Evolutionary conservation across 2,329 filamentous ascomycete species (phyloP).

Genomic region (Ilyonectria sp.): DNA sequence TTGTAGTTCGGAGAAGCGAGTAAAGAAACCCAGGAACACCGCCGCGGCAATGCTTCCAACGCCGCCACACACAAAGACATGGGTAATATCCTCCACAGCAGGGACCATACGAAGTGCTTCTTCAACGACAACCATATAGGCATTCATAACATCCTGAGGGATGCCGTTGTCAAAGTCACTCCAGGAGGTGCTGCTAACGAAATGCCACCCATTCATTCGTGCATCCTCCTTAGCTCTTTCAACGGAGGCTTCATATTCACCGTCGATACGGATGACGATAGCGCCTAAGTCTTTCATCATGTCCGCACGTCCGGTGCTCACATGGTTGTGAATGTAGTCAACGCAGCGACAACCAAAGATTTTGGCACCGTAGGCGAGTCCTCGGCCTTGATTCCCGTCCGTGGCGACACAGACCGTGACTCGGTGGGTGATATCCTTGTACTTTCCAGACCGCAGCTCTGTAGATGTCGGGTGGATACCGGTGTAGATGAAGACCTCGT

Average conservation of each 20-base stretch:
- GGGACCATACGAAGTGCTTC: slow-evolving; percentile 24
- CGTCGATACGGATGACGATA: slow-evolving; percentile 32
- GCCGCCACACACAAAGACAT: slow-evolving; percentile 35
- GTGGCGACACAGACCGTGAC: slow-evolving; percentile 37
- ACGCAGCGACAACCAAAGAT: slow-evolving; percentile 34
- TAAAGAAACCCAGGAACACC: slow-evolving; percentile 27
- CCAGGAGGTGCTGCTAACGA: slow-evolving; percentile 37
- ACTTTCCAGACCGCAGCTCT: slow-evolving; percentile 30
- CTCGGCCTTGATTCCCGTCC: slow-evolving; percentile 35
- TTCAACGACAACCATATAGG: slow-evolving; percentile 35
- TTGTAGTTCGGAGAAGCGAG: neutral
- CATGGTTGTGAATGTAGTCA: slow-evolving; percentile 36
- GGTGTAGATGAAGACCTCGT: slow-evolving; percentile 16
- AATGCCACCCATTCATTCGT: slow-evolving; percentile 35
- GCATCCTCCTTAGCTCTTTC: slow-evolving; percentile 34
- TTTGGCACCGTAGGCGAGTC: slow-evolving; percentile 33
- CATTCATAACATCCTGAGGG: slow-evolving; percentile 36
- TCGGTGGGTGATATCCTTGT: slow-evolving; percentile 20
- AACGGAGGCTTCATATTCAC: slow-evolving; percentile 29
- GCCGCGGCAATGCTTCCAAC: slow-evolving; percentile 35
- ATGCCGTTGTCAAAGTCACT: slow-evolving; percentile 28
- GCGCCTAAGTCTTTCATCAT: slow-evolving; percentile 33
- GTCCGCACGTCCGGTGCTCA: slow-evolving; percentile 19
- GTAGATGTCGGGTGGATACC: slow-evolving; percentile 21
- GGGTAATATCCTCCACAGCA: slow-evolving; percentile 18